phyloP scores from a whole-genome alignment of 306 rosid genomes.

The Lathyrus oleraceus region DNA sequence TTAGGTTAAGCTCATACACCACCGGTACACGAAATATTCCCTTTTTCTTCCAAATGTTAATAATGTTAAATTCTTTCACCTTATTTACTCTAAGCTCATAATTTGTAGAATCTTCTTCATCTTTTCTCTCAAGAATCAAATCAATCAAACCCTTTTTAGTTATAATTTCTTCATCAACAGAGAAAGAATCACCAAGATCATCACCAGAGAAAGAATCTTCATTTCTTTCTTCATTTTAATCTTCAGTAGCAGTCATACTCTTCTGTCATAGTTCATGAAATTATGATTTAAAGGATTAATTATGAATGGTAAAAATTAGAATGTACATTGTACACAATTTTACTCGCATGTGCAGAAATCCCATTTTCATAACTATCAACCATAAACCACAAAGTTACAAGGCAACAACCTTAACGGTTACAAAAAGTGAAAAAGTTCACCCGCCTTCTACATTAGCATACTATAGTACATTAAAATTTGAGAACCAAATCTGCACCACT shows the following conservation, averaged over 20 bases:
- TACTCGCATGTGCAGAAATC: background rate
- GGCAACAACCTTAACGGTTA: background rate
- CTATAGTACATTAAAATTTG: conserved; percentile 8
- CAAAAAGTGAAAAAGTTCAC: background rate
- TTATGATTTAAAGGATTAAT: conserved; percentile 10
- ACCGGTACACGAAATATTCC: conserved; percentile 35
- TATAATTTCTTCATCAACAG: conserved; percentile 52
- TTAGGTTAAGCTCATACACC: conserved; percentile 29
- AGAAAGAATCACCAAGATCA: conserved; percentile 91
- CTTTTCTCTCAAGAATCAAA: conserved; percentile 66
- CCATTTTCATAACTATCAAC: conserved; percentile 18
- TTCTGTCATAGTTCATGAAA: conserved; percentile 84
- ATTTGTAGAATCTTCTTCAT: conserved; percentile 43
- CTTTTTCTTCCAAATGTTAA: too few species aligned
- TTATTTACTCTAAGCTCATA: too few species aligned
- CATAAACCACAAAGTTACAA: conserved; percentile 8
- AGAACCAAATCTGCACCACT: conserved; percentile 12
- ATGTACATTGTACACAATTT: background rate
- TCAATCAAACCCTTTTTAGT: conserved; percentile 83
- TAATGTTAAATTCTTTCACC: too few species aligned
- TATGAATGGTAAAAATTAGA: conserved; percentile 4
- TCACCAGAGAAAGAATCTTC: conserved; percentile 80
- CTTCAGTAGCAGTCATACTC: conserved; percentile 73
- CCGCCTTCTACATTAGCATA: conserved; percentile 9
- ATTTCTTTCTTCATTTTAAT: conserved; percentile 70